Percentiles rank a stretch among this genome's conserved stretches.
These are phyloP conservation scores for Spinellus fusiger DNA, from an alignment of 192 early-diverging fungal species.

Conservation along the genomic window DNA sequence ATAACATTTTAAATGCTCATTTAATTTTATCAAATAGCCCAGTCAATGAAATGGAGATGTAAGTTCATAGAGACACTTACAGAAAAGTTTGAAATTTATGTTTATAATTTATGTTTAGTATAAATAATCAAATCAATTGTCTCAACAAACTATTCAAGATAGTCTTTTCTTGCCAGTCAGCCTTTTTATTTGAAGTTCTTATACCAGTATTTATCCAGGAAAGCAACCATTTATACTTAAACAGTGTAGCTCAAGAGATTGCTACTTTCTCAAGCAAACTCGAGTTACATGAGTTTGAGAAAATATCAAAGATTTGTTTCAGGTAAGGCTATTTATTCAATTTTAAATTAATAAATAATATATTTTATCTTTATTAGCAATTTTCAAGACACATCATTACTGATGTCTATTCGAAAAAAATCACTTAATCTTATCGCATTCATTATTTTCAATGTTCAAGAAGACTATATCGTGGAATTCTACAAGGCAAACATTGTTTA, in stretches of 20 bases:
- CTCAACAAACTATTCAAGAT: constrained; percentile 49
- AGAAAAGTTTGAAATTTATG: background rate
- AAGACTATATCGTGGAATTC: constrained; percentile 38
- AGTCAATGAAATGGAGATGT: background rate
- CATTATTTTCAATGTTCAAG: constrained; percentile 38
- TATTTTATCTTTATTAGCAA: constrained; percentile 8
- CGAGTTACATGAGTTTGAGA: constrained; percentile 29
- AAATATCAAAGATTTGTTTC: constrained; percentile 34
- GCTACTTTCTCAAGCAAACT: constrained; percentile 32
- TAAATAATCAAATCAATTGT: constrained; percentile 46
- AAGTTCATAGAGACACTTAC: background rate
- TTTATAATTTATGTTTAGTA: too few species aligned
- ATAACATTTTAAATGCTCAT: too few species aligned
- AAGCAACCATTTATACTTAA: constrained; percentile 39
- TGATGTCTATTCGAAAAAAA: constrained; percentile 36
- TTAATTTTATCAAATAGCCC: background rate
- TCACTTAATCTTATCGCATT: constrained; percentile 47
- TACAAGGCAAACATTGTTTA: constrained; percentile 41
- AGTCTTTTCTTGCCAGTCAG: constrained; percentile 34
- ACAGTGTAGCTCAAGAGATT: constrained; percentile 30
- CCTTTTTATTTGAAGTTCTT: constrained; percentile 43
- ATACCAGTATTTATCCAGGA: constrained; percentile 51
- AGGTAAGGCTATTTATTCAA: constrained; percentile 28
- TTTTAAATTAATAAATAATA: background rate
- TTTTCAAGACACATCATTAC: constrained; percentile 14